phyloP scores from a whole-genome alignment of 2,329 filamentous ascomycete species.

The Macrophomina pseudophaseolina region DNA sequence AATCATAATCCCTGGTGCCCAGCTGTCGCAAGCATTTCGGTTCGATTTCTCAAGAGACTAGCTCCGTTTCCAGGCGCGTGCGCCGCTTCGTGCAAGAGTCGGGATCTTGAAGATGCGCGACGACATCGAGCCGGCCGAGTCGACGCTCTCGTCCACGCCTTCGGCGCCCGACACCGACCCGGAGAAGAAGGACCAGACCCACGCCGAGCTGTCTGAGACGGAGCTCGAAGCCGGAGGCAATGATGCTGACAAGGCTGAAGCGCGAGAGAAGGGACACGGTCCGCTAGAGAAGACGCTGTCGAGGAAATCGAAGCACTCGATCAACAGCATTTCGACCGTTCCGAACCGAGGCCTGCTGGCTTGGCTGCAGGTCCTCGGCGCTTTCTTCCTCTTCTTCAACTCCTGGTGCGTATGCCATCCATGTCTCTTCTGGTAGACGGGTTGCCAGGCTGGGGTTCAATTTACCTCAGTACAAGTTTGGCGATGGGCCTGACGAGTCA shows the following conservation, averaged over 20 bases:
- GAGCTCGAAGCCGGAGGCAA: not conserved
- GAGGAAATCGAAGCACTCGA: slow-evolving; percentile 34
- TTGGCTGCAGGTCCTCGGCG: slow-evolving; percentile 55
- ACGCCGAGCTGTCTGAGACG: slow-evolving; percentile 11
- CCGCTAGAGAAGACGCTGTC: slow-evolving; percentile 11
- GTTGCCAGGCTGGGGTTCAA: slow-evolving; percentile 18
- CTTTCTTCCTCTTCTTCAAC: slow-evolving; percentile 57
- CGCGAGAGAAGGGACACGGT: not conserved
- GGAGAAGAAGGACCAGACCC: slow-evolving; percentile 17
- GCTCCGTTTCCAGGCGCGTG: too few relatives aligned
- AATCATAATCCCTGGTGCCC: not conserved
- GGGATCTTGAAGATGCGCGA: not conserved
- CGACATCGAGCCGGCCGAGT: slow-evolving; percentile 23
- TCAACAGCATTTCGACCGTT: slow-evolving; percentile 49
- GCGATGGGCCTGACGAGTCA: not conserved
- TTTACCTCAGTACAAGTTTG: not conserved
- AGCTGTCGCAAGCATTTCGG: not conserved
- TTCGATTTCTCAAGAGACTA: not conserved
- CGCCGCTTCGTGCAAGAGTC: not conserved
- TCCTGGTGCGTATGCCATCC: slow-evolving; percentile 43
- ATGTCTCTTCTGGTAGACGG: slow-evolving; percentile 19
- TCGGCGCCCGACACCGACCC: slow-evolving; percentile 1
- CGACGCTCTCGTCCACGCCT: not conserved
- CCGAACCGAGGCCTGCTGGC: slow-evolving; percentile 54
- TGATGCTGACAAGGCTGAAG: not conserved